These are phyloP conservation scores for Komagataea norvegica DNA, from an alignment of 1,139 yeast genomes.

Conservation along the genomic window DNA sequence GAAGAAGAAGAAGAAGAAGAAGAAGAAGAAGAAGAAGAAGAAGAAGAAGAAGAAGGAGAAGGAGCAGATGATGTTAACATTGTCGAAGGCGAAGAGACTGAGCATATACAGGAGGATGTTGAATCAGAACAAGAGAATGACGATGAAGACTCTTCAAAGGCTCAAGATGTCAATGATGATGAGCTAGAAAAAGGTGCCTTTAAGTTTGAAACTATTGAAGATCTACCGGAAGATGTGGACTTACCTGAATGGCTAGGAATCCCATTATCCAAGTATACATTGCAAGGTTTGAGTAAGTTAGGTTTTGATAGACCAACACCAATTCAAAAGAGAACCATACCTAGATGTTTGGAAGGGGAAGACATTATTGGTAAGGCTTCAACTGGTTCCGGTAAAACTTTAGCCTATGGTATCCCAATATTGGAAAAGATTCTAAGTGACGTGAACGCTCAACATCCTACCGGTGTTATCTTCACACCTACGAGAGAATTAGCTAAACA, in stretches of 20 bases:
- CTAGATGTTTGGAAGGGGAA: constrained; percentile 62
- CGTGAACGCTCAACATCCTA: constrained; percentile 37
- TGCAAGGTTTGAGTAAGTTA: constrained; percentile 55
- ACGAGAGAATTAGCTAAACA: constrained; percentile 97
- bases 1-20: constrained; percentile 13
- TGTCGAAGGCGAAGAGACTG: constrained; percentile 2
- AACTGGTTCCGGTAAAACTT: constrained; percentile 96
- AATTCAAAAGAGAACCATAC: constrained; percentile 76
- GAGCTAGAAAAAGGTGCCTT: constrained; percentile 12
- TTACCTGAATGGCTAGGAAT: constrained; percentile 59
- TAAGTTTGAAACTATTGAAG: constrained; percentile 24
- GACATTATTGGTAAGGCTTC: constrained; percentile 95
- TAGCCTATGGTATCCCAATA: constrained; percentile 95
- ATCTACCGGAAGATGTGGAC: constrained; percentile 29
- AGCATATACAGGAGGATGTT: not conserved
- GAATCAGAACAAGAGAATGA: constrained; percentile 7
- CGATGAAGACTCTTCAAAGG: constrained; percentile 15
- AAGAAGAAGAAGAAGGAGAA: constrained; percentile 23
- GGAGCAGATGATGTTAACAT: constrained; percentile 9
- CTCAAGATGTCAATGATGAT: constrained; percentile 5
- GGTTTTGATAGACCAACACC: constrained; percentile 72
- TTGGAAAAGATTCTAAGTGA: constrained; percentile 54
- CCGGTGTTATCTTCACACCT: constrained; percentile 86
- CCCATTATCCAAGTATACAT: constrained; percentile 46
- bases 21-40: constrained; percentile 17